Percentiles rank a stretch among this genome's conserved stretches.
Evolutionary conservation across 176 grass and related monocot species (phyloP).

Genomic region (Musa itinerans): DNA sequence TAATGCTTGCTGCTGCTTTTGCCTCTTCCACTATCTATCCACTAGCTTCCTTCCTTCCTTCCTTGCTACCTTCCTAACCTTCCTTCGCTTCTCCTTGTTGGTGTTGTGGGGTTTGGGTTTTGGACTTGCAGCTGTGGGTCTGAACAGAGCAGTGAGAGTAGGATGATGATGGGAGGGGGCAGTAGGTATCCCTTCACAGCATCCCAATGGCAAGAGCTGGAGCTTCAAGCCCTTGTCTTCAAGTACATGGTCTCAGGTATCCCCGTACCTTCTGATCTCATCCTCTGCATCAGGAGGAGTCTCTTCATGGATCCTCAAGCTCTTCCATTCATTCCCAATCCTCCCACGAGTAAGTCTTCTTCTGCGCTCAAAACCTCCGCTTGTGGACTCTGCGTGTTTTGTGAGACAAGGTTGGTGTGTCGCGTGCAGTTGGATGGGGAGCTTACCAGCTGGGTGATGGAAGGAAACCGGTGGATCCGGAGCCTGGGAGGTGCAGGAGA

Average conservation of each 20-base stretch:
- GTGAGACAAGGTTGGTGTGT: neutral
- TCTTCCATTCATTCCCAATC: neutral
- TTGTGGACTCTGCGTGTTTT: neutral
- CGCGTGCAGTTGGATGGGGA: conserved; percentile 25
- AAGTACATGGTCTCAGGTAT: conserved; percentile 13
- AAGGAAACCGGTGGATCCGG: conserved; percentile 29
- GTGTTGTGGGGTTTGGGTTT: neutral
- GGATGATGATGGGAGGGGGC: neutral
- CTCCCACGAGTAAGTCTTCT: conserved; percentile 10
- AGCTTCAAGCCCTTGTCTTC: conserved; percentile 21
- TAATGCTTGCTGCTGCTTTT: neutral
- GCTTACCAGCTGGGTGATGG: conserved; percentile 17
- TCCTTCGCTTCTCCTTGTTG: neutral
- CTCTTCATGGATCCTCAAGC: conserved; percentile 5
- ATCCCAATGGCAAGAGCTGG: conserved; percentile 22
- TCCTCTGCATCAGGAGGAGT: conserved; percentile 15
- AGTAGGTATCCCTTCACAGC: conserved; percentile 17
- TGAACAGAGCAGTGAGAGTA: neutral
- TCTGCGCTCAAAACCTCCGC: neutral
- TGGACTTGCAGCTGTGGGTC: neutral
- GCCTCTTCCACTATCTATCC: neutral
- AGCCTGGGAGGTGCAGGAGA: conserved; percentile 36
- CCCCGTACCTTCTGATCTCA: conserved; percentile 12
- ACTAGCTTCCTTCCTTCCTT: neutral
- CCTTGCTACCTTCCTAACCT: neutral